Base-by-base conservation (phyloP, 805 yeast genomes). In the Tetrapisispora pingtungensis region DNA sequence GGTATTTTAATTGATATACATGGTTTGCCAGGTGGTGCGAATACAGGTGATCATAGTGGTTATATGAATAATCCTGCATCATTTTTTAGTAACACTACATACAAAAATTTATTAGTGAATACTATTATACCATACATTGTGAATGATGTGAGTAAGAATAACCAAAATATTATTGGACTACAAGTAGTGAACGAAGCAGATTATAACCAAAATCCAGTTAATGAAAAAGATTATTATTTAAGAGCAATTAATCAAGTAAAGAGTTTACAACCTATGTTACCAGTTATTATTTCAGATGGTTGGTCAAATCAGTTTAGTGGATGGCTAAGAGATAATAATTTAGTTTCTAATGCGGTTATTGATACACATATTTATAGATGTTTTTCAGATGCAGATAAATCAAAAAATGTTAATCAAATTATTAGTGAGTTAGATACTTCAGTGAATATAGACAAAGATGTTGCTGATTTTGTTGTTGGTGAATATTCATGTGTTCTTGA, bases 1-100 rank as follows among this genome's bases (percentile, higher is more conserved):
- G 83, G 87, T 12, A 79, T 90, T 0, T 55, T 90, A 43, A 73
- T 90, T 14, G 97, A 90, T 62, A 55, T 90, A 36, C 97, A 93
- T 64, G 97, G 84, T 0, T 63, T 90, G 10, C 97, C 97, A 4
- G 87, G 86, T 13, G 97, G 97, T 32, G 97, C 97, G 20, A 90
- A 93, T 57, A 74, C 78, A 1, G 83, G 80, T 28, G 85, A 81
- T 40, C 97, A 89, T 61, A 79, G 90, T 53, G 97, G 97, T 10
- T 80, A 78, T 42, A 42, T 28, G n/a, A 44, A 47, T 32, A 44
- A 44, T 7, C 33, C 48, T 4, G 53, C 59, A 6, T 22, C 49
- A 45, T 65, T 42, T 67, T 79, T 38, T 73, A 72, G 3, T 57
- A 67, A 36, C 78, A 36, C 36, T 53, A 62, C 31, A 55, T 69